Evolutionary conservation across 768 basidiomycete species (phyloP).

Genomic region (Neoboletus magnificus): DNA sequence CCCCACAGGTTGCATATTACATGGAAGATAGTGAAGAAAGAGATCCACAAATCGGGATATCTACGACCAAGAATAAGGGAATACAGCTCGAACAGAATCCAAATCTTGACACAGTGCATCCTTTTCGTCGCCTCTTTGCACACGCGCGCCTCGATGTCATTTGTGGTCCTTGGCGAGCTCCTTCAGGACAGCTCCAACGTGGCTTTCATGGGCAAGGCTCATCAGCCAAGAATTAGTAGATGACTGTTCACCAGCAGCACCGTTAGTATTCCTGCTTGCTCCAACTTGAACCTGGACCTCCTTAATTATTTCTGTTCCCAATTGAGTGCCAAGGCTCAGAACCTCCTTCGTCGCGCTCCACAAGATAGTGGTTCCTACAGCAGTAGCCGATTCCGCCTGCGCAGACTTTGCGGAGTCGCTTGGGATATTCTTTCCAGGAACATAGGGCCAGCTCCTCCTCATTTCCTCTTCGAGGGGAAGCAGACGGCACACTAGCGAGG

Average conservation of each 20-base stretch:
- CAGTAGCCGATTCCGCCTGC: slow-evolving; percentile 1
- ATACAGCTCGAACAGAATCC: background rate
- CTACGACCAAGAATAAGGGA: background rate
- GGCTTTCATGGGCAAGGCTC: slow-evolving; percentile 25
- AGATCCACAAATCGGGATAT: background rate
- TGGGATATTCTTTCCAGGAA: slow-evolving; percentile 22
- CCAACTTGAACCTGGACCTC: slow-evolving; percentile 15
- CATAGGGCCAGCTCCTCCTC: slow-evolving; percentile 46
- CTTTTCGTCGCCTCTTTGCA: background rate
- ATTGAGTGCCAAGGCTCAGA: slow-evolving; percentile 7
- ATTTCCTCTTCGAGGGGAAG: slow-evolving; percentile 52
- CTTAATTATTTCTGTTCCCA: slow-evolving; percentile 23
- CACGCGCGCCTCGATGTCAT: background rate
- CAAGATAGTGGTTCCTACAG: slow-evolving; percentile 3
- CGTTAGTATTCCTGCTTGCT: slow-evolving; percentile 9
- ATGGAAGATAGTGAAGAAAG: background rate
- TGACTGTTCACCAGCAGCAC: slow-evolving; percentile 8
- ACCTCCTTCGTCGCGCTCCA: slow-evolving; percentile 21
- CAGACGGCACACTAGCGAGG: slow-evolving; percentile 42
- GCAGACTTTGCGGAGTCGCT: slow-evolving; percentile 8
- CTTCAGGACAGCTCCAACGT: slow-evolving; percentile 20
- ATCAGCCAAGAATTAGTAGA: slow-evolving; percentile 23
- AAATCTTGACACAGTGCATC: background rate
- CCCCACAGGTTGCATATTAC: background rate
- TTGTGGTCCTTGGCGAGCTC: slow-evolving; percentile 11